Evolutionary conservation across 495 filamentous ascomycete genomes (phyloP), one percentile per base, ranked within the genome.

Genomic region (Aspergillus steynii): DNA sequence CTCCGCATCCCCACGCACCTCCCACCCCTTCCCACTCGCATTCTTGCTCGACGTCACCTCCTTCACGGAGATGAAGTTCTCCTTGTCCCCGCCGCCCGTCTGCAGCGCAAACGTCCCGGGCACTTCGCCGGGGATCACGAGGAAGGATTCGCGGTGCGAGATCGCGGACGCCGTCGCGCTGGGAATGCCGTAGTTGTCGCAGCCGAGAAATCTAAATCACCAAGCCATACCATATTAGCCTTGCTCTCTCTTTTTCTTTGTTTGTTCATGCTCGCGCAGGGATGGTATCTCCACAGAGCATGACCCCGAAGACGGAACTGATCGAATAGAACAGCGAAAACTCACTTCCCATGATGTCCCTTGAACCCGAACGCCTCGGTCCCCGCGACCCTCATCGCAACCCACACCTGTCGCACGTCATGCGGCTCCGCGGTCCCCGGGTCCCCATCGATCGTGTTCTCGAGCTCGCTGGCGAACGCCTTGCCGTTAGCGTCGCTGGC

Each of bases 381-480:
- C 4, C 95, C 95, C 4, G 90, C 88, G 20, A 97, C 88, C 60
- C 81, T 80, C 63, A 90, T 96, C 56, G 91, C 93, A 57, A 97
- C 83, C 93, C 93, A 98, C 25, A 99, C 95, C 76, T 97, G 93
- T 61, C 93, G 80, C 26, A 98, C 91, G 73, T 96, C 91, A 67
- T 96, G 92, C 51, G 95, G 95, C 74, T 97, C 95, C 34, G 94
- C 92, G 4, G 86, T 96, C 15, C 77, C 61, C 4, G 90, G 85
- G 74, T 94, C 87, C 26, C 81, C 86, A 56, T 95, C 91, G 49
- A 94, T 76, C 27, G 96, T 86, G 68, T 96, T 96, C 77, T 93
- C 90, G 45, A 98, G 77, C 28, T 80, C 75, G 58, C 87, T 87
- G 2, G 90, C 81, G 68, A 95, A 98, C 9, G 97, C 87, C 60